phyloP scores from a whole-genome alignment of 2,329 filamentous ascomycete genomes.

The Penicillium sp. region DNA sequence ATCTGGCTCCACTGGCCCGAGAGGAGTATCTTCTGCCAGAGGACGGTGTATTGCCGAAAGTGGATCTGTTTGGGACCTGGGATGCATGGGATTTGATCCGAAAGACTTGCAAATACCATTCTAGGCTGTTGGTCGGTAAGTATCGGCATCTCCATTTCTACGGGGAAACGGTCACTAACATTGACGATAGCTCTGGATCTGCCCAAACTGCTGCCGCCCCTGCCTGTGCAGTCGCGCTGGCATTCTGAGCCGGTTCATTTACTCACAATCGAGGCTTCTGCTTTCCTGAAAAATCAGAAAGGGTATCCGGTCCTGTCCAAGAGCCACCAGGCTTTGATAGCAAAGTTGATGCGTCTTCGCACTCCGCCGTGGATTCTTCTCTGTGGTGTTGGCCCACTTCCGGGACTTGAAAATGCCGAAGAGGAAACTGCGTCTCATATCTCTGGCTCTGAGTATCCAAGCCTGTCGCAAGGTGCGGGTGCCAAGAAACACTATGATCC shows the following conservation, averaged over 20 bases:
- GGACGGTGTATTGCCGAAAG: slow-evolving; percentile 42
- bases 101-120: slow-evolving; percentile 77
- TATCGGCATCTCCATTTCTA: slow-evolving; percentile 10
- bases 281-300: slow-evolving; percentile 56
- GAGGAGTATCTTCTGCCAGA: slow-evolving; percentile 36
- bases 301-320: slow-evolving; percentile 58
- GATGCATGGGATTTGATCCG: slow-evolving; percentile 90
- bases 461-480: slow-evolving; percentile 61
- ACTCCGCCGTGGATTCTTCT: slow-evolving; percentile 58
- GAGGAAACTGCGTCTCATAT: slow-evolving; percentile 15
- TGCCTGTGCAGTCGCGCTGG: slow-evolving; percentile 57
- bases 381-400: slow-evolving; percentile 54
- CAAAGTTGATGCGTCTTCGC: slow-evolving; percentile 54
- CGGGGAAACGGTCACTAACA: slow-evolving; percentile 11
- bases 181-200: slow-evolving; percentile 50
- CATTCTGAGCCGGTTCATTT: slow-evolving; percentile 59
- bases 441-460: slow-evolving; percentile 55
- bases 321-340: slow-evolving; percentile 54
- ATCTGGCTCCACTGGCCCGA: slow-evolving; percentile 43
- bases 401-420: slow-evolving; percentile 40
- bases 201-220: slow-evolving; percentile 55
- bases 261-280: slow-evolving; percentile 49
- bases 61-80: slow-evolving; percentile 77
- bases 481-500: slow-evolving; percentile 52
- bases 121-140: slow-evolving; percentile 79